Evolutionary conservation across 257 asterid species (phyloP), one percentile per base, ranked within the genome.

Genomic region (Plantago elongata): DNA sequence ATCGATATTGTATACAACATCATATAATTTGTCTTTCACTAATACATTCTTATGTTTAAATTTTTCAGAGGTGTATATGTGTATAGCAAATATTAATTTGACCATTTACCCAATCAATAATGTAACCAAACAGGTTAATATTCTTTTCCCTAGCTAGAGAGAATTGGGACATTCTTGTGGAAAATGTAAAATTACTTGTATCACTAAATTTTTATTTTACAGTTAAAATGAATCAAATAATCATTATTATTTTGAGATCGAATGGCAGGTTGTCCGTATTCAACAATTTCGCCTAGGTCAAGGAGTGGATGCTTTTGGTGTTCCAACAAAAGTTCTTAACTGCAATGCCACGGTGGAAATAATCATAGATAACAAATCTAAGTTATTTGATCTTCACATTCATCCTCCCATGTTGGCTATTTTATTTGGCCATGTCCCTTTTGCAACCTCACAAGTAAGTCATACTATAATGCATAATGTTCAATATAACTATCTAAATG

Each of bases 231-330:
- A 22, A 22, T 22, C 27, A 22, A 22, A 22, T 22, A 22, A 22
- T 22, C 27, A 22, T 5, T 47, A 0, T 22, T 49, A 49, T 49
- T 45, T 9, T 45, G 7, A n/a, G n/a, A n/a, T n/a, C 11, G 0
- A 73, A 27, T 18, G 67, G 65, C 79, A 89, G 94, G 59, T 89
- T 10, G 79, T 74, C 27, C 65, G 85, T 60, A 57, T 87, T 51
- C 68, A 71, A 11, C 71, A 80, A 29, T 84, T 83, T 51, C 75
- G 76, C 68, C 69, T 90, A 57, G 83, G 78, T 0, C 96, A 90
- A 45, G 95, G 97, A 57, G 85, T 87, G 51, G 97, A 90, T 69
- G 70, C 49, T 3, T 78, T 95, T 3, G 97, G 97, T 9, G 97
- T 90, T 6, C 63, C 79, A 8, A 84, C 96, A 44, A 84, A 87